A percentile compares a stretch with the other conserved stretches of the same genome.
phyloP scores from a whole-genome alignment of 768 basidiomycete genomes.

The Mycena polygramma region DNA sequence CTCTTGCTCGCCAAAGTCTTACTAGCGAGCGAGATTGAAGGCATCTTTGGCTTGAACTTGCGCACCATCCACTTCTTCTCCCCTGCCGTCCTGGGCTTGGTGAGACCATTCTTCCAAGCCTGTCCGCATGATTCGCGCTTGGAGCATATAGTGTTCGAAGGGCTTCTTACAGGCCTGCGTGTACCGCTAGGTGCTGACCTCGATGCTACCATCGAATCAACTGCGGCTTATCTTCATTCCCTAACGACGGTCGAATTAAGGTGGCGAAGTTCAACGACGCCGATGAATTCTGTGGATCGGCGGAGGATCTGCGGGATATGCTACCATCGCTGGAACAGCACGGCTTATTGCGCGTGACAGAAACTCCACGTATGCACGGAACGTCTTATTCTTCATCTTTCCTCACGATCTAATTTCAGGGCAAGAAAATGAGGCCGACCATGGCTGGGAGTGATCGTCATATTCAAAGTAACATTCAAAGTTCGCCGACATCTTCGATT shows the following conservation, averaged over 20 bases:
- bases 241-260: constrained; percentile 2
- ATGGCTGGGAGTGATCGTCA: no score
- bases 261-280: background rate
- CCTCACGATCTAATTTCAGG: no score
- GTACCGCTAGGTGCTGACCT: background rate
- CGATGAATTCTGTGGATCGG: background rate
- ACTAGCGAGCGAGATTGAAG: no score
- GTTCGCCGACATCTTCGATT: no score
- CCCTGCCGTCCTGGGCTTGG: background rate
- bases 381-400: no score
- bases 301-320: background rate
- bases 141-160: background rate
- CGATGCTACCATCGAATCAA: background rate
- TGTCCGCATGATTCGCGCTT: background rate
- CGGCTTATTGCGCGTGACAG: background rate
- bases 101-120: background rate
- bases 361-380: background rate
- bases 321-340: background rate
- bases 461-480: no score
- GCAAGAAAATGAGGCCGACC: no score
- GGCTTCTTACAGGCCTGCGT: background rate
- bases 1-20: no score
- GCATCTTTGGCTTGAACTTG: background rate
- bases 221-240: background rate
- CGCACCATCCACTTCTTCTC: background rate